A percentile compares a stretch with the other conserved stretches of the same genome.
Conservation (phyloP, 2,329 filamentous ascomycete genomes). For the Diaporthe australafricana region DNA sequence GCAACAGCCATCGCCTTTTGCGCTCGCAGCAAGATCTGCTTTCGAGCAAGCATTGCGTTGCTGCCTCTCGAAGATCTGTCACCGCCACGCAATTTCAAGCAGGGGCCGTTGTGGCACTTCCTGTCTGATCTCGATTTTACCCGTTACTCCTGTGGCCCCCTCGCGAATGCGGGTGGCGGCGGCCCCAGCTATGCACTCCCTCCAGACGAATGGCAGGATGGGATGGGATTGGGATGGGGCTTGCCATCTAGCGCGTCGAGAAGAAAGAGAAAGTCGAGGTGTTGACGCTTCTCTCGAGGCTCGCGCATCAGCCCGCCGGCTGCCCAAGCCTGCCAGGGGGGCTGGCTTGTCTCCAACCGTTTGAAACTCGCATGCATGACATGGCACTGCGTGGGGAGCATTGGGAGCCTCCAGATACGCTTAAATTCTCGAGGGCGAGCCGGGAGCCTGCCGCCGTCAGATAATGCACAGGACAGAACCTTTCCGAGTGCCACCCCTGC, state of each 20-base stretch:
- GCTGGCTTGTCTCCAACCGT: conserved; percentile 17
- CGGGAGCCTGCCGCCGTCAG: background rate
- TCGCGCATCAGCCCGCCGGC: conserved; percentile 7
- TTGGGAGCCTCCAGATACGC: conserved; percentile 29
- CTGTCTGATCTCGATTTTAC: conserved; percentile 18
- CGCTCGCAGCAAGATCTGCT: conserved; percentile 14
- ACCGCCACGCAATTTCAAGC: conserved; percentile 25
- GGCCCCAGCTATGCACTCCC: background rate
- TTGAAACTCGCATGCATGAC: conserved; percentile 30
- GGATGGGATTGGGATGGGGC: background rate
- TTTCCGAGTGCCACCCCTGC: conserved; percentile 9
- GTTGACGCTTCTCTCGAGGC: background rate
- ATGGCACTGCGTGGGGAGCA: conserved; percentile 8
- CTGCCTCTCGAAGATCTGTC: conserved; percentile 18
- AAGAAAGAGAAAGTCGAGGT: background rate
- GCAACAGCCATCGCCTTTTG: background rate
- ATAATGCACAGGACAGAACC: background rate
- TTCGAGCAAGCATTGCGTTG: background rate
- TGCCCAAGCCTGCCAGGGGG: background rate
- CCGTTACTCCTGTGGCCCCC: background rate
- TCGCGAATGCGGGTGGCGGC: conserved; percentile 11
- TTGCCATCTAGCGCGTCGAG: conserved; percentile 8
- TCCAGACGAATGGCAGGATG: conserved; percentile 9
- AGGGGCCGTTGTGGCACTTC: background rate
- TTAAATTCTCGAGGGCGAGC: conserved; percentile 29